Conservation (phyloP, 805 yeast species). For the Yarrowia bubula region DNA sequence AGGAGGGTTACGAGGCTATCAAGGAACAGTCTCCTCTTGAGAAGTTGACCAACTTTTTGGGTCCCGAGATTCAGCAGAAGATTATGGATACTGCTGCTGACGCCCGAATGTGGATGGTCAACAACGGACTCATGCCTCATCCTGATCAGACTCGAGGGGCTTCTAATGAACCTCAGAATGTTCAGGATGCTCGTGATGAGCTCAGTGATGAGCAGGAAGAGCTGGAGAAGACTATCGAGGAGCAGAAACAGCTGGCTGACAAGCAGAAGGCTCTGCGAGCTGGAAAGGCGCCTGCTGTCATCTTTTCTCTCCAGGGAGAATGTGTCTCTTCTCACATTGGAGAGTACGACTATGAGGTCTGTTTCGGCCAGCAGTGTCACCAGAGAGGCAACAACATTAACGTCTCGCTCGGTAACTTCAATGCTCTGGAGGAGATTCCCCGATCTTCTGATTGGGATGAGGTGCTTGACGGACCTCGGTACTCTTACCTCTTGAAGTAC, state of each 20-base stretch:
- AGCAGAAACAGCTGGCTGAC: constrained; percentile 14
- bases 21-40: constrained; percentile 5
- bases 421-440: constrained; percentile 31
- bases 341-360: constrained; percentile 66
- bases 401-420: constrained; percentile 52
- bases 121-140: constrained; percentile 17
- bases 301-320: constrained; percentile 54
- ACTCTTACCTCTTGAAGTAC: constrained; percentile 44
- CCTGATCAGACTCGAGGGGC: not conserved
- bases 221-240: constrained; percentile 31
- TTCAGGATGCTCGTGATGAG: constrained; percentile 29
- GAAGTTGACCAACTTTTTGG: constrained; percentile 13
- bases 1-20: not conserved
- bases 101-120: constrained; percentile 8
- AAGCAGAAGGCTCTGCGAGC: constrained; percentile 28
- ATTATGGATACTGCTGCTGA: not conserved
- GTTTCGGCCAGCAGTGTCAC: constrained; percentile 53
- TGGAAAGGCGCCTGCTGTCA: constrained; percentile 62
- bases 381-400: constrained; percentile 54
- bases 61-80: constrained; percentile 5
- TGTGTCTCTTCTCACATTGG: constrained; percentile 56
- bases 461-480: constrained; percentile 33
- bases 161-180: constrained; percentile 27
- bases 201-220: constrained; percentile 31
- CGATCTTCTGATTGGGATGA: constrained; percentile 20